Conservation (phyloP, 73 alveolate genomes). For the Tetrahymena thermophila region DNA sequence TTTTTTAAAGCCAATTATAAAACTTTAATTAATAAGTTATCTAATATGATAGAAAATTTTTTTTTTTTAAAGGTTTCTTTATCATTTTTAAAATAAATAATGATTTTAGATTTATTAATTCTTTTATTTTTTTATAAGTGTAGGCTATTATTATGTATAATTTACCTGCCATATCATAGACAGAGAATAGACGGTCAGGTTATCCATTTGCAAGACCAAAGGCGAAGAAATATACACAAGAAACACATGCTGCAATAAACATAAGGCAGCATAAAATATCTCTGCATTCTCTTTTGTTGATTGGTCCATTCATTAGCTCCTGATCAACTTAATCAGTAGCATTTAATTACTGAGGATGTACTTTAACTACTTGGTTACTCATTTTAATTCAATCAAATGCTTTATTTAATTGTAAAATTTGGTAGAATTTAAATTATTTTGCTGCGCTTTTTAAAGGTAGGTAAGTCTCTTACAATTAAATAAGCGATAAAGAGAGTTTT, state of each 20-base stretch:
- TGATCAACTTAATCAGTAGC: slow-evolving; percentile 11
- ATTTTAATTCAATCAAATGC: not conserved
- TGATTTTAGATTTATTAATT: not conserved
- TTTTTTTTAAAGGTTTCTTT: no score
- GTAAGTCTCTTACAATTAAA: not conserved
- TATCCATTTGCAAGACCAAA: slow-evolving; percentile 19
- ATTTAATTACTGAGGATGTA: not conserved
- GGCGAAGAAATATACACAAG: slow-evolving; percentile 18
- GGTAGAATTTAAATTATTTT: not conserved
- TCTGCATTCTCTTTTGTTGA: slow-evolving; percentile 79
- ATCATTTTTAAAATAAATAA: no score
- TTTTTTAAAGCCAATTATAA: no score
- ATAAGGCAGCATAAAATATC: slow-evolving; percentile 85
- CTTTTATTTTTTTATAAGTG: not conserved
- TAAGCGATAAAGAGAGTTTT: not conserved
- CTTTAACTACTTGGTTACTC: not conserved
- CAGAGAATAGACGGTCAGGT: slow-evolving; percentile 25
- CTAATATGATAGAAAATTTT: no score
- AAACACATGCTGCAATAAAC: slow-evolving; percentile 64
- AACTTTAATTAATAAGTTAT: no score
- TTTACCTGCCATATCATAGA: slow-evolving; percentile 33
- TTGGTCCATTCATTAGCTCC: slow-evolving; percentile 85
- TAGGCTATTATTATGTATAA: not conserved
- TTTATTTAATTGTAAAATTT: not conserved
- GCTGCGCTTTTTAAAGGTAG: not conserved